These are phyloP conservation scores for Lepidium africanum DNA, from an alignment of 345 rosid genomes.

Conservation along the genomic window DNA sequence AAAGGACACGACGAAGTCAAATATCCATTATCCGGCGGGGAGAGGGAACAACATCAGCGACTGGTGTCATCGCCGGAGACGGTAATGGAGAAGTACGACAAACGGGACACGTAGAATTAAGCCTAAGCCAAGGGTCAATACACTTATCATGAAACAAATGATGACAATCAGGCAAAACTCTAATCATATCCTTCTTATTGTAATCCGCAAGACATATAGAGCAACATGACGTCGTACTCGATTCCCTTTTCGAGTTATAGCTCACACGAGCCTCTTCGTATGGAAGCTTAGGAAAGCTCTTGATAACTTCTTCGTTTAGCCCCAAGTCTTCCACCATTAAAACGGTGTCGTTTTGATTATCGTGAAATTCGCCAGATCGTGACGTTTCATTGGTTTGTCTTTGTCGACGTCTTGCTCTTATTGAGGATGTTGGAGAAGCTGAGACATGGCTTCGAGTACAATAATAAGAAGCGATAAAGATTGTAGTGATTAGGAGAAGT, in stretches of 20 bases:
- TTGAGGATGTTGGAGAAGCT: constrained; percentile 14
- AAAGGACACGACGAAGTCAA: neutral
- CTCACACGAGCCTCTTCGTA: constrained; percentile 53
- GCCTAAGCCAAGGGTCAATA: constrained; percentile 70
- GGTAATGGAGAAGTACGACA: constrained; percentile 71
- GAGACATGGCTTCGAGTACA: constrained; percentile 29
- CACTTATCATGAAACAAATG: constrained; percentile 69
- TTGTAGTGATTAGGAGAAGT: constrained; percentile 38
- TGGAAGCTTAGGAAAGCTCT: constrained; percentile 58
- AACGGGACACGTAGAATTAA: constrained; percentile 66
- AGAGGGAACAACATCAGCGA: constrained; percentile 56
- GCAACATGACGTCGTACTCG: constrained; percentile 50
- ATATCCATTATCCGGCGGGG: constrained; percentile 20
- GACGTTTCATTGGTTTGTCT: constrained; percentile 6
- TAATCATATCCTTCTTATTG: constrained; percentile 41
- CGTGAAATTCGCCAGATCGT: neutral
- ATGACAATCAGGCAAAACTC: constrained; percentile 66
- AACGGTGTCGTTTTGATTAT: constrained; percentile 16
- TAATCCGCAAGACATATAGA: constrained; percentile 85
- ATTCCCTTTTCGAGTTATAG: constrained; percentile 28
- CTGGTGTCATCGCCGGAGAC: constrained; percentile 54
- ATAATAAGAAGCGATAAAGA: constrained; percentile 33
- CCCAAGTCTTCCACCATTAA: constrained; percentile 37
- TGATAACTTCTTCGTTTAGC: constrained; percentile 55
- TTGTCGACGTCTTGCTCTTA: constrained; percentile 5